Evolutionary conservation across 345 rosid genomes (phyloP), one percentile per base, ranked within the genome.

Genomic region (Corchorus capsularis): DNA sequence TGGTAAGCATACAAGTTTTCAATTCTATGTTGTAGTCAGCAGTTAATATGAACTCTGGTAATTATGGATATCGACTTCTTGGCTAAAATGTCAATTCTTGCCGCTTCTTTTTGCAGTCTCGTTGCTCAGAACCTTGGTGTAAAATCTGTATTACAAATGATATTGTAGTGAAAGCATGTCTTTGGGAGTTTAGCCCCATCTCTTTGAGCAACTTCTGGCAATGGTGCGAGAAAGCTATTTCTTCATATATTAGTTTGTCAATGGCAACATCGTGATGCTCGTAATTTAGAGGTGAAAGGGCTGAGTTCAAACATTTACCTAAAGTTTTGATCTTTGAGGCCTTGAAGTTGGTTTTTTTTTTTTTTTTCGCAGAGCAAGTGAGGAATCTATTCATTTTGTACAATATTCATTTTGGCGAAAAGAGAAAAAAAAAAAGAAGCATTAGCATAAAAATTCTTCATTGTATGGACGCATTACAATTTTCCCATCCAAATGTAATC

Each of bases 21-120:
- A 37, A 27, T 17, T 47, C 13, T 52, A 16, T 20, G 4, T 17
- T 17, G 16, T 22, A n/a, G n/a, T n/a, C n/a, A n/a, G n/a, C 66
- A 12, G 53, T 62, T 47, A 61, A 53, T 52, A 17, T 2, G 3
- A 72, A 19, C 27, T 13, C 55, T 53, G 57, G n/a, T 32, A 34
- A 65, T 63, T 57, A 16, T 35, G 43, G 50, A 67, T 52, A 34
- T 50, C 4, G 10, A 57, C 35, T 54, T 52, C 41, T 39, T 37
- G 68, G 49, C 13, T 73, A 65, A 75, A 15, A 37, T 35, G 45
- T 32, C 57, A 27, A 22, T 6, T 22, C 19, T 55, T 78, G 9
- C 50, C 34, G 9, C 53, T 83, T 52, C 57, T 62, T 75, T 79
- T 77, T 76, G 82, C 86, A 77, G 85, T 82, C 77, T 15, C 50